These are phyloP conservation scores for Teratosphaeria destructans DNA, from an alignment of 2,329 filamentous ascomycete genomes.

Conservation along the genomic window DNA sequence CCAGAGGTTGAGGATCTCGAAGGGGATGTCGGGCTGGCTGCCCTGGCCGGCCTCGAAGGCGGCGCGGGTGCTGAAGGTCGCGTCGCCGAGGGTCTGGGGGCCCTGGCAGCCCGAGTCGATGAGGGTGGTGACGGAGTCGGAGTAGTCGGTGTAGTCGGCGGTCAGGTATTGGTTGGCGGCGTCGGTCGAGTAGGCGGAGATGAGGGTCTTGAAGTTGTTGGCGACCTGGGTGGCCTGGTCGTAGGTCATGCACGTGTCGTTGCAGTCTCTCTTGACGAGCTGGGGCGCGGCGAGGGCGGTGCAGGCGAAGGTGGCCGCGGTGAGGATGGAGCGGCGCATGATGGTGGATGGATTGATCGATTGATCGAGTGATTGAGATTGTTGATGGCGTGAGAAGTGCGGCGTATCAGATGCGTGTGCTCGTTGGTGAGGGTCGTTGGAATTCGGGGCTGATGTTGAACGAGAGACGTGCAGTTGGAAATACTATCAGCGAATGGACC, in stretches of 20 bases:
- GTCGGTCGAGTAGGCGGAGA: constrained; percentile 20
- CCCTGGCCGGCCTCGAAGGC: constrained; percentile 21
- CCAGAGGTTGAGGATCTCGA: constrained; percentile 23
- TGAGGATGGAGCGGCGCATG: constrained; percentile 11
- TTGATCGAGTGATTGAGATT: neutral
- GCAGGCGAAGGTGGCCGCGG: constrained; percentile 9
- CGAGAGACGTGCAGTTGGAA: constrained; percentile 2
- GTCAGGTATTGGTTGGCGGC: constrained; percentile 14
- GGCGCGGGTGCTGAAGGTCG: constrained; percentile 19
- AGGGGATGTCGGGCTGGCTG: constrained; percentile 20
- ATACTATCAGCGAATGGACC: constrained; percentile 1
- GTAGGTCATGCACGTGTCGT: constrained; percentile 17
- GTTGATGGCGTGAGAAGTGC: neutral
- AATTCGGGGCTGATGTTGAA: neutral
- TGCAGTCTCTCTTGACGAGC: constrained; percentile 6
- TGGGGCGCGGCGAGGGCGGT: constrained; percentile 4
- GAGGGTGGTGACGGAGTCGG: constrained; percentile 21
- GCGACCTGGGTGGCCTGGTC: constrained; percentile 15
- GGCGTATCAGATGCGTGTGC: neutral
- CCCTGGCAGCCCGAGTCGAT: constrained; percentile 20
- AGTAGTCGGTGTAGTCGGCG: constrained; percentile 20
- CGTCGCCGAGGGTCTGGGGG: constrained; percentile 12
- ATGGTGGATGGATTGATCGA: neutral
- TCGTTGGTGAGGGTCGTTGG: neutral
- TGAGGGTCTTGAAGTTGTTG: constrained; percentile 21